These are phyloP conservation scores for Kazachstania taianensis DNA, from an alignment of 805 yeast species.

Conservation along the genomic window DNA sequence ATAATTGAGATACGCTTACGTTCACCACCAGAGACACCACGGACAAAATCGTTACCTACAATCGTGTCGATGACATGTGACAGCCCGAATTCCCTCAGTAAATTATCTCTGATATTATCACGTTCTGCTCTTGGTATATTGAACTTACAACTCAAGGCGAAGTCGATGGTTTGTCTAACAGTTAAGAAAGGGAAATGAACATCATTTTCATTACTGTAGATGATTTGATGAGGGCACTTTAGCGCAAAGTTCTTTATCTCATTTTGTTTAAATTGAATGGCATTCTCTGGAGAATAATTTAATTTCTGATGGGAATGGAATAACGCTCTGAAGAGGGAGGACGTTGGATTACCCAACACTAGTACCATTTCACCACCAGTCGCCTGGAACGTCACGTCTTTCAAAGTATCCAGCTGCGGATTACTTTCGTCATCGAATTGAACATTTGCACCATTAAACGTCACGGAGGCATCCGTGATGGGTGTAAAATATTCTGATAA, in stretches of 20 bases:
- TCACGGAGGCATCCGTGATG: conserved; percentile 16
- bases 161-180: conserved; percentile 46
- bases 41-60: conserved; percentile 52
- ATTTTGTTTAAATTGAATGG: conserved; percentile 15
- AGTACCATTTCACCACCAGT: conserved; percentile 21
- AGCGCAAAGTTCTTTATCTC: conserved; percentile 12
- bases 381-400: conserved; percentile 16
- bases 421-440: not conserved
- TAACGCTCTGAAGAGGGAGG: conserved; percentile 15
- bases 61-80: conserved; percentile 46
- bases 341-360: conserved; percentile 20
- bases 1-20: conserved; percentile 56
- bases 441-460: conserved; percentile 15
- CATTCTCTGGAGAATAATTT: conserved; percentile 13
- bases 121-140: conserved; percentile 19
- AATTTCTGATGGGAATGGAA: conserved; percentile 13
- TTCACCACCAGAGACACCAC: conserved; percentile 64
- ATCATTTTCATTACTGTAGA: conserved; percentile 43
- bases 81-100: conserved; percentile 31
- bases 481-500: conserved; percentile 18
- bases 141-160: conserved; percentile 41
- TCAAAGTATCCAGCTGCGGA: not conserved
- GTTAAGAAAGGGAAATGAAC: conserved; percentile 46
- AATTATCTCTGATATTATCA: conserved; percentile 17
- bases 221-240: conserved; percentile 18